Base-by-base conservation (phyloP, 2,329 filamentous ascomycete genomes). In the Sarocladiaceae sp. region DNA sequence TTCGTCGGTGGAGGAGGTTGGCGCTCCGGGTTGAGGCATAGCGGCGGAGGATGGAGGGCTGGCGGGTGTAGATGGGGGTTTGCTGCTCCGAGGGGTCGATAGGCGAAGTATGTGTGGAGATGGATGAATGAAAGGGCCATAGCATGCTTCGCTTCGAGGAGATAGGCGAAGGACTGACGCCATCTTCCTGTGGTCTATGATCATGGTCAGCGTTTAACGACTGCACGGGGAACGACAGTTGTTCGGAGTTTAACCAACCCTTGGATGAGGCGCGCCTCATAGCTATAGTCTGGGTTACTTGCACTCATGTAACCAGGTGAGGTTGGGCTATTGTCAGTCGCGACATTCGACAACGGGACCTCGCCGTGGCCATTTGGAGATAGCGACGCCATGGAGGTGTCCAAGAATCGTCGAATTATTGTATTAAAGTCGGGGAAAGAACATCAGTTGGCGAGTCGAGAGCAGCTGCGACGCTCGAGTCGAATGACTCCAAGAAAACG, bases 11-110 rank as follows among this genome's bases (percentile, higher is more conserved):
- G 16, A 32, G 24, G 16, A 16, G 16, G n/a, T 19, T 19, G 16
- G 29, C 40, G 18, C 29, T 32, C 13, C 40, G 26, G 20, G 24
- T 33, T 5, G 40, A 43, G 26, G 40, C 40, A 18, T 43, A 43
- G 27, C 40, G 40, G 18, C 40, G 40, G 40, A 43, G 40, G 40
- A 43, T 43, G 16, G 40, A 43, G 10, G 23, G 12, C 18, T 43
- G 40, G 11, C 18, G 23, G 7, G 26, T 26, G 27, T 27, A 43
- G 27, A 24, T 13, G 24, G 39, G 24, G 13, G 39, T 29, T 19
- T 42, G 24, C 6, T 19, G 26, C 20, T 43, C 40, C 15, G 40
- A 32, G 16, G 7, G 26, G 15, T 43, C 40, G 10, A 32, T n/a
- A 15, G 29, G 40, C 3, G 29, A 32, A 27, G 32, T 33, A 19